Evolutionary conservation across 371 early-diverging fungal species (phyloP), one percentile per base, ranked within the genome.

Genomic region (Mortierella sp.): DNA sequence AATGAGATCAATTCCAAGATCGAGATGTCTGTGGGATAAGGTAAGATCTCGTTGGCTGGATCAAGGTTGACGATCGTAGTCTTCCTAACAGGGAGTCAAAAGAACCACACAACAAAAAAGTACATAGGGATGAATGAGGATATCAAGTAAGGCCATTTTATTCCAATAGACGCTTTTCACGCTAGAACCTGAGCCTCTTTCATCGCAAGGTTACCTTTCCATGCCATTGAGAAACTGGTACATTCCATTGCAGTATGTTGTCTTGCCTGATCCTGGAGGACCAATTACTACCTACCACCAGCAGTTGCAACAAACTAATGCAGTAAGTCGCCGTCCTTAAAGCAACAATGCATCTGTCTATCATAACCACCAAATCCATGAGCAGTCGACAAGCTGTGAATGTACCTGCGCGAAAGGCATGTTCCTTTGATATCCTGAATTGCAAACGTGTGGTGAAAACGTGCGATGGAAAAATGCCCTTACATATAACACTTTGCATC

Each of bases 251-350:
- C 97, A 97, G 68, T 97, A 99, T 0, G 99, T 97, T 12, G 97
- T 96, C 82, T 99, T 99, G 11, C 99, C 99, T 32, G 95, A 92
- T 23, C 99, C 99, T 60, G 99, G 97, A 54, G 98, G 97, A 4
- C 99, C 99, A 57, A 98, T 91, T 34, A 98, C 93, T 42, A 99
- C 78, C 90, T 96, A 84, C 0, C 6, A n/a, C n/a, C n/a, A n/a
- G n/a, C n/a, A n/a, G n/a, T n/a, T n/a, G n/a, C n/a, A n/a, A n/a
- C n/a, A n/a, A n/a, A n/a, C n/a, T n/a, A n/a, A n/a, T n/a, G n/a
- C n/a, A n/a, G n/a, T n/a, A n/a, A n/a, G n/a, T n/a, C n/a, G n/a
- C n/a, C n/a, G n/a, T n/a, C n/a, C n/a, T n/a, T n/a, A n/a, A n/a
- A n/a, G n/a, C n/a, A n/a, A n/a, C n/a, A n/a, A n/a, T n/a, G n/a